Conservation (phyloP, 306 rosid species). For the Dryas drummondii region DNA sequence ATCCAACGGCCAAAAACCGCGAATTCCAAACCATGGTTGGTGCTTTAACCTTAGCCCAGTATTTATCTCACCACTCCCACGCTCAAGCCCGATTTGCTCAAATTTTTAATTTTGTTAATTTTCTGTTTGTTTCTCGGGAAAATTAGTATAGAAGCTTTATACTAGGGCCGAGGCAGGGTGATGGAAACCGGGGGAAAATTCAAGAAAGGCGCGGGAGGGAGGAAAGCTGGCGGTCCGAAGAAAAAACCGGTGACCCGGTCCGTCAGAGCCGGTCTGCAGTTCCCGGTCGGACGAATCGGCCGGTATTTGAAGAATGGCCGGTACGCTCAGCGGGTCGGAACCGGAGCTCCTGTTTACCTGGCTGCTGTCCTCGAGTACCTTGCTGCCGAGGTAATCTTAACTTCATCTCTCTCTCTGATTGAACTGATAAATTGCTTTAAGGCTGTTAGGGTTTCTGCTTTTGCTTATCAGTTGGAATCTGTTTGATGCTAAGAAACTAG, state of each 20-base stretch:
- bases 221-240: constrained; percentile 42
- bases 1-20: neutral
- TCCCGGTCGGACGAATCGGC: constrained; percentile 49
- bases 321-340: constrained; percentile 43
- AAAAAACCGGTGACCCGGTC: constrained; percentile 49
- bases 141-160: neutral
- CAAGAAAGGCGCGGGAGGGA: constrained; percentile 50
- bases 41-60: neutral
- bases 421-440: neutral
- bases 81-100: neutral
- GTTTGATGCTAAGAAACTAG: neutral
- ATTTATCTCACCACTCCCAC: no score
- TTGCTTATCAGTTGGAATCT: neutral
- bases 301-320: constrained; percentile 52
- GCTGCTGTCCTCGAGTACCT: constrained; percentile 51
- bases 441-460: constrained; percentile 3
- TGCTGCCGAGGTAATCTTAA: constrained; percentile 44
- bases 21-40: constrained; percentile 11
- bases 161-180: neutral
- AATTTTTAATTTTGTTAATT: neutral
- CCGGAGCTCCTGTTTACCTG: constrained; percentile 53
- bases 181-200: constrained; percentile 38
- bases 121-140: constrained; percentile 30
- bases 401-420: neutral
- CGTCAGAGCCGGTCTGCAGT: constrained; percentile 46